Evolutionary conservation across 2,329 filamentous ascomycete genomes (phyloP), one percentile per base, ranked within the genome.

Genomic region (Spiromastix sp.): DNA sequence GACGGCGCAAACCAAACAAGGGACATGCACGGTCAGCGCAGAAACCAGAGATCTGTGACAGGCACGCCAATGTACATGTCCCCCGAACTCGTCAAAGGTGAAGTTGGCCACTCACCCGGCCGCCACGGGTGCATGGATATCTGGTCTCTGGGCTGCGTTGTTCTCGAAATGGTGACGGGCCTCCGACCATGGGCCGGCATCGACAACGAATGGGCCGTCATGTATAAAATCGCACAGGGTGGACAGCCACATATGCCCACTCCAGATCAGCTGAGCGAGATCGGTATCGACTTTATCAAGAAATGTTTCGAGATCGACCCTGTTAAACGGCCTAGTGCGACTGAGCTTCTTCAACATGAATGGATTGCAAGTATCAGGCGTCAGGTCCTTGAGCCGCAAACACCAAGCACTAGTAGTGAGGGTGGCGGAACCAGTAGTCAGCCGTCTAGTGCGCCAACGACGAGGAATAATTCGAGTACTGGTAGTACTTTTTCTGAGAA

Each of bases 51-150:
- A 54, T 91, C 84, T 22, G 95, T 96, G 79, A 94, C 87, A 13
- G 91, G 91, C 48, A 98, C 91, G 8, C 91, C 91, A 2, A 98
- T 98, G 91, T 98, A 98, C 69, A 98, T 98, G 91, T 96, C 91
- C 5, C 91, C 91, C 4, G 91, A 98, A 66, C 85, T 95, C 26
- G 96, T 98, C 66, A 93, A 87, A 52, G 91, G 91, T 38, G 81
- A 87, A 45, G 79, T 78, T 55, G 67, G 78, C 3, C 81, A 82
- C 32, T 78, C 60, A 19, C 68, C 78, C 9, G 82, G 83, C 36
- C 81, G 84, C 45, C 80, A 86, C 39, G 89, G 91, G 45, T 65
- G 70, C 11, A 63, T 77, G 11, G 75, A 79, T 43, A 66, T 79
- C 49, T 79, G 74, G 74, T 74, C 74, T 2, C 48, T 79, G 11